A percentile compares a stretch with the other conserved stretches of the same genome.
Evolutionary conservation across 164 flowering plant species (phyloP).

Genomic region (Buxus sempervirens): DNA sequence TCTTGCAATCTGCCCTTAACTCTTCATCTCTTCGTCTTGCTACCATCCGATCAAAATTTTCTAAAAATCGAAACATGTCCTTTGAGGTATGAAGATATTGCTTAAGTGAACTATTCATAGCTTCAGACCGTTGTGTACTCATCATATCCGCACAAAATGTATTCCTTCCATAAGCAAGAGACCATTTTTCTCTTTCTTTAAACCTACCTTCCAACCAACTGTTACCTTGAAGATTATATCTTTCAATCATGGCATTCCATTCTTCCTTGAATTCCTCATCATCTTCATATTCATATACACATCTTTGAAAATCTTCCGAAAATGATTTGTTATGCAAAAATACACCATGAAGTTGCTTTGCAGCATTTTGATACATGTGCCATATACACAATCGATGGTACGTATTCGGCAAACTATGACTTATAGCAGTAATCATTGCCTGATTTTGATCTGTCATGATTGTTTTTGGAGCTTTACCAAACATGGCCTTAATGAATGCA

Average conservation of each 20-base stretch:
- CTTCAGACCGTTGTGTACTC: neutral
- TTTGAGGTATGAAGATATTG: neutral
- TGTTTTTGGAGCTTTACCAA: neutral
- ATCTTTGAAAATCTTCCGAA: neutral
- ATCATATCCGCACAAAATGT: neutral
- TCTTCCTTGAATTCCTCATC: neutral
- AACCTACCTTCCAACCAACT: neutral
- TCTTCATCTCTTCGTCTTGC: neutral
- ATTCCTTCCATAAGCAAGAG: neutral
- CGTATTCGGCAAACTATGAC: neutral
- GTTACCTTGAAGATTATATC: neutral
- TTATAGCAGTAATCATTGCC: neutral
- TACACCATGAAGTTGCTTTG: neutral
- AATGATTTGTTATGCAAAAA: neutral
- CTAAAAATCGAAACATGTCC: neutral
- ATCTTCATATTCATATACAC: neutral
- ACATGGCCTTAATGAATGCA: neutral
- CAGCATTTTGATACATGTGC: slow-evolving; percentile 6
- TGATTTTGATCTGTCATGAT: neutral
- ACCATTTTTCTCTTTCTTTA: neutral
- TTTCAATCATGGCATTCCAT: neutral
- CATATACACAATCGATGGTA: neutral
- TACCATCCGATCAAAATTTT: neutral
- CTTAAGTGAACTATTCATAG: neutral
- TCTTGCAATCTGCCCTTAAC: neutral